Percentiles rank a stretch among this genome's conserved stretches.
phyloP scores from a whole-genome alignment of 2,329 filamentous ascomycete species.

The Colletotrichum shisoi region DNA sequence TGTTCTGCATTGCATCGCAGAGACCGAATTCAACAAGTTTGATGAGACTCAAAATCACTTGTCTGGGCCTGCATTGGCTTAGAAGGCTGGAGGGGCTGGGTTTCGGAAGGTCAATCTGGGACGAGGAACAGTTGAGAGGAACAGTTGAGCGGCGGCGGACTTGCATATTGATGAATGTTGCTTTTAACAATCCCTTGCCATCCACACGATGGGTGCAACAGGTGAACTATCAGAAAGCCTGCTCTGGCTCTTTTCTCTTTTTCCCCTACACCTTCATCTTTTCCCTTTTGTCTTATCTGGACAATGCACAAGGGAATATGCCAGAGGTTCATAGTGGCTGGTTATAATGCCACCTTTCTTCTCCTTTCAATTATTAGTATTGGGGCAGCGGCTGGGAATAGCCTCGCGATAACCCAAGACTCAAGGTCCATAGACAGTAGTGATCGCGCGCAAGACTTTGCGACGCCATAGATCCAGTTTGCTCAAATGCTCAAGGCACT shows the following conservation, averaged over 20 bases:
- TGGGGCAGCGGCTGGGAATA: not conserved
- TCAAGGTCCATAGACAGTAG: conserved; percentile 21
- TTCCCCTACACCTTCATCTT: not conserved
- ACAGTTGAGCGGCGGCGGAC: conserved; percentile 4
- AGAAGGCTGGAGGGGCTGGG: conserved; percentile 8
- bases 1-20: conserved; percentile 29
- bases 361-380: not conserved
- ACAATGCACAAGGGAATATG: not conserved
- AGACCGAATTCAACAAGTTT: conserved; percentile 26
- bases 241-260: not conserved
- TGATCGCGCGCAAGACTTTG: conserved; percentile 9
- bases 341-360: not conserved
- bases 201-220: conserved; percentile 17
- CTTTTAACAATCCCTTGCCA: conserved; percentile 12
- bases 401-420: conserved; percentile 9
- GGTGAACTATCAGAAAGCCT: conserved; percentile 13
- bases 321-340: not conserved
- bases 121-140: not conserved
- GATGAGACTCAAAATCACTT: conserved; percentile 12
- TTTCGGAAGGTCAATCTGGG: conserved; percentile 7
- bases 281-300: not conserved
- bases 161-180: conserved; percentile 18
- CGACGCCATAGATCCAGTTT: conserved; percentile 5
- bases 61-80: not conserved
- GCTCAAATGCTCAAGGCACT: conserved; percentile 6